These are phyloP conservation scores for Trichophyton simii DNA, from an alignment of 2,329 filamentous ascomycete species.

Conservation along the genomic window DNA sequence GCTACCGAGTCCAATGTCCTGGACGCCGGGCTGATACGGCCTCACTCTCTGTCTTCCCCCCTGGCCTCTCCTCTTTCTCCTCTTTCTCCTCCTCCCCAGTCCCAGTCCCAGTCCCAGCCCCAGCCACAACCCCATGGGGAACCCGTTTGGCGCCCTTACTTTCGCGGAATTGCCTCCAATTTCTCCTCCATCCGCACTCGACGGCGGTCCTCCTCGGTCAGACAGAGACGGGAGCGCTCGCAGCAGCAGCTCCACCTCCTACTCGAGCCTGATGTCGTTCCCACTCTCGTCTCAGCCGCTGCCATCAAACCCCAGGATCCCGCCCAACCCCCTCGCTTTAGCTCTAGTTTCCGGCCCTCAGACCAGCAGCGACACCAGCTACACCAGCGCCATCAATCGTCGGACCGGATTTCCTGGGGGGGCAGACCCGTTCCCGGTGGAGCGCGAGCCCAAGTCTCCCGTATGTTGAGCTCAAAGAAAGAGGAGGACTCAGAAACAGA, in stretches of 20 bases:
- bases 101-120: no score
- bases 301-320: constrained; percentile 20
- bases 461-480: background rate
- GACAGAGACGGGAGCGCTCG: constrained; percentile 19
- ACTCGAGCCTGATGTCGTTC: constrained; percentile 32
- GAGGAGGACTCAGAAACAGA: background rate
- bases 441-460: background rate
- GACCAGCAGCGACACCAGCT: background rate
- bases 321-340: constrained; percentile 8
- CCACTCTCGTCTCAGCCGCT: constrained; percentile 39
- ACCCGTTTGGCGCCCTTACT: constrained; percentile 29
- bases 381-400: background rate
- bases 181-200: constrained; percentile 17
- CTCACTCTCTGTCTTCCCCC: constrained; percentile 13
- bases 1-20: constrained; percentile 18
- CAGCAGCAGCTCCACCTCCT: constrained; percentile 32
- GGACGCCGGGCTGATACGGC: background rate
- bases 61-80: no score
- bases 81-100: no score
- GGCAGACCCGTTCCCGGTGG: background rate
- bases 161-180: constrained; percentile 23
- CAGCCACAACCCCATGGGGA: background rate
- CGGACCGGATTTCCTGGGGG: background rate
- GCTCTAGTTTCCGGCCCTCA: background rate
- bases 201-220: constrained; percentile 27